Evolutionary conservation across 306 rosid species (phyloP).

Genomic region (Fagus crenata): DNA sequence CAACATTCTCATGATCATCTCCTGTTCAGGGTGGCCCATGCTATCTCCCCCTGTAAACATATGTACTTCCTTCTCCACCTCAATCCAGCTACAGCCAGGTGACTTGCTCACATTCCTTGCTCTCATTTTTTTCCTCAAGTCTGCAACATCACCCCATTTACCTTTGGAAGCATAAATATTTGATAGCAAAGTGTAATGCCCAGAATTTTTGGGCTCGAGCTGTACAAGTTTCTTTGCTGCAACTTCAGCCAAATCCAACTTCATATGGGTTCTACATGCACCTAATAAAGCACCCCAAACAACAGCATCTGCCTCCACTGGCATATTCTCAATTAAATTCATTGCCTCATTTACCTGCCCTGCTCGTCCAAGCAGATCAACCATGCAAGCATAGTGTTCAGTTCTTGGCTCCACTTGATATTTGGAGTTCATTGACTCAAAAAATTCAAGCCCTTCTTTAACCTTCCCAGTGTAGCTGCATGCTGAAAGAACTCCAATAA

Average conservation of each 20-base stretch:
- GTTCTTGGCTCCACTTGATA: constrained; percentile 50
- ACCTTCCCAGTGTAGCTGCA: constrained; percentile 60
- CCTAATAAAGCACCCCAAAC: constrained; percentile 64
- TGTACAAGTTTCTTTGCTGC: constrained; percentile 52
- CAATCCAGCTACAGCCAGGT: constrained; percentile 81
- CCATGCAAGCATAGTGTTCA: constrained; percentile 64
- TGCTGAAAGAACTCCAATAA: constrained; percentile 66
- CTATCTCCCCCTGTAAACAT: constrained; percentile 65
- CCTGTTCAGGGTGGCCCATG: constrained; percentile 62
- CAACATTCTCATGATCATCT: constrained; percentile 47
- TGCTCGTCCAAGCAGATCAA: constrained; percentile 63
- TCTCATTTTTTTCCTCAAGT: constrained; percentile 46
- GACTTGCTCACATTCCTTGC: constrained; percentile 55
- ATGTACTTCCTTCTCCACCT: constrained; percentile 62
- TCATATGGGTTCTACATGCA: constrained; percentile 55
- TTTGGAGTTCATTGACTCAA: constrained; percentile 48
- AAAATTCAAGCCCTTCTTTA: constrained; percentile 45
- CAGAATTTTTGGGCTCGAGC: constrained; percentile 66
- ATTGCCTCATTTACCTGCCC: constrained; percentile 58
- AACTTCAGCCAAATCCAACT: constrained; percentile 55
- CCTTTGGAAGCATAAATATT: constrained; percentile 60
- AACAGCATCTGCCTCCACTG: constrained; percentile 64
- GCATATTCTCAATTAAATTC: constrained; percentile 52
- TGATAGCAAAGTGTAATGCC: constrained; percentile 63
- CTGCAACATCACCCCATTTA: constrained; percentile 61